Conservation (phyloP, 1,284 basidiomycete species). For the Austropuccinia psidii region DNA sequence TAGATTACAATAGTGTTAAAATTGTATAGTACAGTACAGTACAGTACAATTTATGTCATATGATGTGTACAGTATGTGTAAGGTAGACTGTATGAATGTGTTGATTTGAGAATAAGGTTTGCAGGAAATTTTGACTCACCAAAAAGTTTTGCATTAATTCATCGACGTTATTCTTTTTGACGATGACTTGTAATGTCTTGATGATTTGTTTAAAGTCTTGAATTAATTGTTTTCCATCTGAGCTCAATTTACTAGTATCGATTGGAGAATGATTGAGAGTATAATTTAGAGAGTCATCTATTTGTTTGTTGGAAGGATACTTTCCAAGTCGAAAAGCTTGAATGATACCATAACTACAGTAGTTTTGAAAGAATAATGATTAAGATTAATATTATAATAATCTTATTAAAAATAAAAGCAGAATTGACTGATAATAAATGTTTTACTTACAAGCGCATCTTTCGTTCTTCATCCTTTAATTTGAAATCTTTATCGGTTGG, state of each 20-base stretch:
- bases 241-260: constrained; percentile 60
- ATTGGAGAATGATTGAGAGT: constrained; percentile 62
- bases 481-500: constrained; percentile 33
- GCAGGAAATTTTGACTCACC: constrained; percentile 1
- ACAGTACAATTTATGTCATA: too few species aligned
- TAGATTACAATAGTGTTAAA: too few species aligned
- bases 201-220: constrained; percentile 66
- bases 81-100: constrained; percentile 58
- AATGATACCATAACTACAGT: constrained; percentile 59
- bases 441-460: constrained; percentile 33
- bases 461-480: constrained; percentile 37
- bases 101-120: neutral
- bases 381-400: neutral
- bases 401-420: neutral
- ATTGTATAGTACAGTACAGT: too few species aligned
- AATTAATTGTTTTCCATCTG: constrained; percentile 67
- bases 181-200: constrained; percentile 58
- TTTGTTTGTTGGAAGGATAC: constrained; percentile 70
- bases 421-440: too few species aligned
- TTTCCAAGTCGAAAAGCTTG: constrained; percentile 68
- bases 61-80: constrained; percentile 47
- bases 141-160: constrained; percentile 68
- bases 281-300: constrained; percentile 64
- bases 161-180: constrained; percentile 74
- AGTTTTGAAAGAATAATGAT: neutral